phyloP scores from a whole-genome alignment of 768 basidiomycete genomes.

The Amanita muscaria region DNA sequence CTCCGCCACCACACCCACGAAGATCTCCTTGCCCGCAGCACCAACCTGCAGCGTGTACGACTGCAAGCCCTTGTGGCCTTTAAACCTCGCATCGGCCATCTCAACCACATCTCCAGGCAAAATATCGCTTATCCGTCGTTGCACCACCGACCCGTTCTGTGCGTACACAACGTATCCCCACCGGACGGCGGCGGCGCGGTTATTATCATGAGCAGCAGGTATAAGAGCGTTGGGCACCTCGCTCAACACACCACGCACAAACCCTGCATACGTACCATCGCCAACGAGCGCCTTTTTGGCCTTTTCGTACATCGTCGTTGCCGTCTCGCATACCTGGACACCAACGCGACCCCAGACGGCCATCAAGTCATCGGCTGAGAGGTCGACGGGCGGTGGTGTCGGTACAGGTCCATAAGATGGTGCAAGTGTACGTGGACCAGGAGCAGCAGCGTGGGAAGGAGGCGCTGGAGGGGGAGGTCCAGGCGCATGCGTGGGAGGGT shows the following conservation, averaged over 20 bases:
- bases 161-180: slow-evolving; percentile 74
- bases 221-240: slow-evolving; percentile 53
- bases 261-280: slow-evolving; percentile 78
- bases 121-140: slow-evolving; percentile 69
- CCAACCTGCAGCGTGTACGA: slow-evolving; percentile 57
- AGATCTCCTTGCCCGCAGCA: slow-evolving; percentile 36
- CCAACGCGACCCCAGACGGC: slow-evolving; percentile 68
- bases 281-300: slow-evolving; percentile 75
- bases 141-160: slow-evolving; percentile 59
- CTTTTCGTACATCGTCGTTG: slow-evolving; percentile 58
- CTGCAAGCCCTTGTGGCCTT: slow-evolving; percentile 76
- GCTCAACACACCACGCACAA: slow-evolving; percentile 56
- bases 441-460: no score
- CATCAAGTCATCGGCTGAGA: slow-evolving; percentile 59
- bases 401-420: no score
- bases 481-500: neutral
- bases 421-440: no score
- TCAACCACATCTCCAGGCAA: slow-evolving; percentile 80
- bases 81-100: slow-evolving; percentile 61
- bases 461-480: slow-evolving; percentile 19
- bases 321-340: slow-evolving; percentile 61
- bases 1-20: slow-evolving; percentile 73
- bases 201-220: neutral
- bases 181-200: slow-evolving; percentile 22
- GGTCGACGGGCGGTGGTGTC: no score